Percentiles rank a stretch among this genome's conserved stretches.
phyloP scores from a whole-genome alignment of 352 stramenopile genomes.

The Phytophthora fragariaefolia region DNA sequence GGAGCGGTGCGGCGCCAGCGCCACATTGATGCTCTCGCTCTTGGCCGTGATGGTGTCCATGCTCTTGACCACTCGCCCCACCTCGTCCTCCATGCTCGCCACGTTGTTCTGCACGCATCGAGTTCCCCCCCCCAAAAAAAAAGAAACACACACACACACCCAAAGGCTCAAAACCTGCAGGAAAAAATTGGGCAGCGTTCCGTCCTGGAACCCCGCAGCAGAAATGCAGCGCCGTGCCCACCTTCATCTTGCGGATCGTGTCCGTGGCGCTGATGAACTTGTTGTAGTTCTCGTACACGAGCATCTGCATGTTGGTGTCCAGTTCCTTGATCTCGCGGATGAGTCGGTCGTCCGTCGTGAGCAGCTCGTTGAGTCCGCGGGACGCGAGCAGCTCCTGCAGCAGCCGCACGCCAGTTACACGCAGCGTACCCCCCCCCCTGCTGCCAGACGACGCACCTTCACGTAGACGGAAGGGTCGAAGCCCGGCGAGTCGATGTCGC shows the following conservation, averaged over 20 bases:
- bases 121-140: conserved; percentile 1
- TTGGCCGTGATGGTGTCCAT: conserved; percentile 91
- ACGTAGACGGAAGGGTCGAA: conserved; percentile 82
- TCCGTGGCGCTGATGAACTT: conserved; percentile 99
- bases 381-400: conserved; percentile 63
- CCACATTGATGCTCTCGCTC: conserved; percentile 89
- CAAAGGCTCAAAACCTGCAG: conserved; percentile 10
- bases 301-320: conserved; percentile 99
- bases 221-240: conserved; percentile 11
- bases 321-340: conserved; percentile 94
- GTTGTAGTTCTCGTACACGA: conserved; percentile 99
- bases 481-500: conserved; percentile 79
- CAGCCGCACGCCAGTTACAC: conserved; percentile 7
- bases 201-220: neutral
- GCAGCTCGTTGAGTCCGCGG: conserved; percentile 73
- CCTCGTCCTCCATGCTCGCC: conserved; percentile 91
- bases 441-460: too few relatives aligned
- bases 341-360: conserved; percentile 75
- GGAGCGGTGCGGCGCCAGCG: conserved; percentile 81
- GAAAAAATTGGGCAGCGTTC: conserved; percentile 2
- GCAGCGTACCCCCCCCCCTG: neutral
- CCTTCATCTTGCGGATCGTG: conserved; percentile 97
- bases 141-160: too few relatives aligned
- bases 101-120: conserved; percentile 84
- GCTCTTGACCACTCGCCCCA: conserved; percentile 84